Base-by-base conservation (phyloP, 371 early-diverging fungal genomes). In the Sporodiniella umbellata region DNA sequence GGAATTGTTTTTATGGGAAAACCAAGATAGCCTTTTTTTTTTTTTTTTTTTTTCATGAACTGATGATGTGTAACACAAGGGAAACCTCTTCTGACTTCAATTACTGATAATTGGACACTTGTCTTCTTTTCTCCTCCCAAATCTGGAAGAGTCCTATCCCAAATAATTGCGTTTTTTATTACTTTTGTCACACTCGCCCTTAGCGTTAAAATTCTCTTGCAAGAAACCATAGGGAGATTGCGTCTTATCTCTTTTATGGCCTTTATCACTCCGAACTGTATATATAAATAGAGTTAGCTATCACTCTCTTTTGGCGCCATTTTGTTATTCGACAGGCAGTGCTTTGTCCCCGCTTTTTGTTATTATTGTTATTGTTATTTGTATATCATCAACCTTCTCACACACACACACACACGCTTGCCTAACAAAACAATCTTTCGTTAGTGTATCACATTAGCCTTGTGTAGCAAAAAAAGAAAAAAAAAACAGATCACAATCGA, bases 61-160 rank as follows among this genome's bases (percentile, higher is more conserved):
- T 14, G 8, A 35, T 14, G 4, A n/a, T 35, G 35, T 35, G n/a
- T n/a, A n/a, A n/a, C n/a, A 35, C 35, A 35, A 11, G 15, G 15
- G 35, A 14, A 11, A 35, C 35, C 35, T 35, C 35, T 35, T 35
- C 35, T 35, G 35, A 35, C 35, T 35, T n/a, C 4, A 14, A 14
- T 35, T 35, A 35, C n/a, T 35, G 35, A 35, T 35, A 35, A 35
- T 35, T 35, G 35, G 35, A 35, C 15, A 35, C 35, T 35, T 14
- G 35, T 35, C 35, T 35, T 35, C 35, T 14, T 35, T 35, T 35
- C 35, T 35, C 35, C 35, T 35, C 35, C 35, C 35, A 35, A 35
- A 35, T 35, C 35, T 35, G 35, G 35, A 14, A n/a, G 35, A 35
- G 35, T 14, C 30, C n/a, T 35, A 35, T 35, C 15, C 8, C 4